A percentile compares a stretch with the other conserved stretches of the same genome.
Evolutionary conservation across 2,329 filamentous ascomycete genomes (phyloP).

Genomic region (Exophiala calicioides): DNA sequence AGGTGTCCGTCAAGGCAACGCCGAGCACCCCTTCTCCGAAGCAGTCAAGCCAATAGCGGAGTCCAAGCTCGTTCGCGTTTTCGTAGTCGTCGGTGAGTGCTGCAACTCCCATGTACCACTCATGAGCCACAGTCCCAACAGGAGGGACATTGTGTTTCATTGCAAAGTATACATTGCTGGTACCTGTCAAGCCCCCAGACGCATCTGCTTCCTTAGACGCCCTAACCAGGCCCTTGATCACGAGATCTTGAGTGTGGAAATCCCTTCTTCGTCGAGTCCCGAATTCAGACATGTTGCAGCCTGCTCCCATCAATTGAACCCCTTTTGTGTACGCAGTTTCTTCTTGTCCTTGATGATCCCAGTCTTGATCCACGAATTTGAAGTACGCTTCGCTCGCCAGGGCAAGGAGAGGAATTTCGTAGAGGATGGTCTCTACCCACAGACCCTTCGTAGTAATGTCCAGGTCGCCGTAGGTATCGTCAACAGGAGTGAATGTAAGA

Average conservation of each 20-base stretch:
- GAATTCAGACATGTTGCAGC: constrained; percentile 91
- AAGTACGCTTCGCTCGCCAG: constrained; percentile 96
- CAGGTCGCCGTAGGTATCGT: constrained; percentile 71
- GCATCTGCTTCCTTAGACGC: constrained; percentile 71
- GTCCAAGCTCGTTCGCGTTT: constrained; percentile 77
- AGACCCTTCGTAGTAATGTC: constrained; percentile 74
- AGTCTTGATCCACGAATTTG: constrained; percentile 91
- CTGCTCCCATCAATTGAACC: constrained; percentile 71
- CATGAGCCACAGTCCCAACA: constrained; percentile 88
- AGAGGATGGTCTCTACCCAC: constrained; percentile 95
- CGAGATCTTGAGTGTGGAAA: constrained; percentile 91
- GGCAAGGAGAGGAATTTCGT: constrained; percentile 92
- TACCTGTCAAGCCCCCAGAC: constrained; percentile 74
- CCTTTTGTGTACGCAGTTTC: constrained; percentile 84
- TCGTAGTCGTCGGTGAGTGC: constrained; percentile 86
- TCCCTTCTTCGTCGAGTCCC: constrained; percentile 85
- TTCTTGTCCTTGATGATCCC: constrained; percentile 84
- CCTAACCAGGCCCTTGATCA: constrained; percentile 80
- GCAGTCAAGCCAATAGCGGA: constrained; percentile 86
- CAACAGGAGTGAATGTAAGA: constrained; percentile 65
- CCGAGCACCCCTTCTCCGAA: constrained; percentile 83
- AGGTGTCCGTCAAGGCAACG: constrained; percentile 93
- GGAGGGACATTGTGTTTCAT: constrained; percentile 86
- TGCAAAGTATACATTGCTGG: constrained; percentile 95
- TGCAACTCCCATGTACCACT: constrained; percentile 99